phyloP scores from a whole-genome alignment of 192 early-diverging fungal species.

The Coemansia biformis region DNA sequence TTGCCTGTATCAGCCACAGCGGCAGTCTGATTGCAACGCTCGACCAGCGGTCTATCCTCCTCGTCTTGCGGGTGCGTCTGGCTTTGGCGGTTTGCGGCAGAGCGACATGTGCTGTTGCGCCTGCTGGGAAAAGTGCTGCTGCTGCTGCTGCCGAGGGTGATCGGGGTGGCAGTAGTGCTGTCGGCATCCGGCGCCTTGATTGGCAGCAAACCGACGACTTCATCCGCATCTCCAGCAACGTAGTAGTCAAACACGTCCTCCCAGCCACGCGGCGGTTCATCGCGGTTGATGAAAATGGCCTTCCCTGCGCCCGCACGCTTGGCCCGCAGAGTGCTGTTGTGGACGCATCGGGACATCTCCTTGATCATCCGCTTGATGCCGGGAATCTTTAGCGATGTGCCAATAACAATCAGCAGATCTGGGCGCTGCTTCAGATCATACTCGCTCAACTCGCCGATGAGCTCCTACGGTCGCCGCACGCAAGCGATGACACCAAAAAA shows the following conservation, averaged over 20 bases:
- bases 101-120: no score
- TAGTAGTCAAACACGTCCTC: conserved; percentile 51
- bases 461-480: conserved; percentile 41
- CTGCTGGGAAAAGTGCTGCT: background rate
- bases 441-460: conserved; percentile 41
- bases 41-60: no score
- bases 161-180: background rate
- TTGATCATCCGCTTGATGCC: conserved; percentile 52
- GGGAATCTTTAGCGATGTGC: conserved; percentile 52
- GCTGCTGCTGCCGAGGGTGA: no score
- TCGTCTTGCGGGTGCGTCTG: no score
- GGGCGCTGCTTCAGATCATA: conserved; percentile 47
- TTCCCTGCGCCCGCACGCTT: conserved; percentile 42
- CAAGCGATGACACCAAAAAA: no score
- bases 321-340: conserved; percentile 17
- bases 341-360: conserved; percentile 50
- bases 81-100: no score
- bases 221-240: conserved; percentile 41
- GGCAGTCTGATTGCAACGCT: no score
- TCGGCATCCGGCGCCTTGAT: background rate
- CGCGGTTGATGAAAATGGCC: conserved; percentile 45
- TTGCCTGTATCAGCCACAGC: background rate
- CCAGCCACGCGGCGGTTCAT: conserved; percentile 49
- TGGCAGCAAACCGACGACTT: conserved; percentile 24
- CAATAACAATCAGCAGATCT: conserved; percentile 52